A percentile compares a stretch with the other conserved stretches of the same genome.
Conservation (phyloP, 192 early-diverging fungal genomes). For the Coemansia sp. region DNA sequence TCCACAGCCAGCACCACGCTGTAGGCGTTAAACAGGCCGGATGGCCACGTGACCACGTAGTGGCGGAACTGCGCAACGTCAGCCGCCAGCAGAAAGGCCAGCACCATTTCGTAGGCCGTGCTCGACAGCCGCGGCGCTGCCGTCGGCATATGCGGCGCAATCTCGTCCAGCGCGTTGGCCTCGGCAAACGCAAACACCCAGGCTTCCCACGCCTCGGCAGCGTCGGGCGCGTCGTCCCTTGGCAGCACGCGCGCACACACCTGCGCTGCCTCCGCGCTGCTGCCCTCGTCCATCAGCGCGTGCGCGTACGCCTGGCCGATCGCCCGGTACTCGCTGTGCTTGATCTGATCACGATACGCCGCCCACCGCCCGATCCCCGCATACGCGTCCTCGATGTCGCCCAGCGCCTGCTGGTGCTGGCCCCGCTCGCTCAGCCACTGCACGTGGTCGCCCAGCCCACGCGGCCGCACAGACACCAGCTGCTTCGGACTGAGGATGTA, state of each 20-base stretch:
- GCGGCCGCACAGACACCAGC: conserved; percentile 81
- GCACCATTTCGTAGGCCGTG: conserved; percentile 85
- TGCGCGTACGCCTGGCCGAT: conserved; percentile 83
- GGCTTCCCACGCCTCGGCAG: conserved; percentile 70
- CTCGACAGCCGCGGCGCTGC: conserved; percentile 69
- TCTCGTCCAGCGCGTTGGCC: conserved; percentile 67
- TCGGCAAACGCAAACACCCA: conserved; percentile 92
- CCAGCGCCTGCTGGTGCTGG: conserved; percentile 79
- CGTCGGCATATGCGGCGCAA: conserved; percentile 77
- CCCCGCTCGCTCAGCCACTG: conserved; percentile 86
- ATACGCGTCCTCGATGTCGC: conserved; percentile 61
- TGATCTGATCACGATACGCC: conserved; percentile 48
- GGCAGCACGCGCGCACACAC: conserved; percentile 76
- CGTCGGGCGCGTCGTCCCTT: conserved; percentile 21
- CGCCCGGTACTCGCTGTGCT: conserved; percentile 60
- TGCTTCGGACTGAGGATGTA: conserved; percentile 95
- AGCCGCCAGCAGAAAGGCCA: conserved; percentile 57
- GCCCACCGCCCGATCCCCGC: conserved; percentile 56
- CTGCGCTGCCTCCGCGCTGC: conserved; percentile 67
- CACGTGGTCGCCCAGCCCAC: conserved; percentile 92
- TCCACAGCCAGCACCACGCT: conserved; percentile 79
- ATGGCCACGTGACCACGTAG: conserved; percentile 78
- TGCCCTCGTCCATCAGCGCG: conserved; percentile 70
- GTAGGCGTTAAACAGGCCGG: conserved; percentile 69
- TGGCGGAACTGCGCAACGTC: conserved; percentile 51